A percentile compares a stretch with the other conserved stretches of the same genome.
Evolutionary conservation across 768 basidiomycete genomes (phyloP).

Genomic region (Naematelia encephala): DNA sequence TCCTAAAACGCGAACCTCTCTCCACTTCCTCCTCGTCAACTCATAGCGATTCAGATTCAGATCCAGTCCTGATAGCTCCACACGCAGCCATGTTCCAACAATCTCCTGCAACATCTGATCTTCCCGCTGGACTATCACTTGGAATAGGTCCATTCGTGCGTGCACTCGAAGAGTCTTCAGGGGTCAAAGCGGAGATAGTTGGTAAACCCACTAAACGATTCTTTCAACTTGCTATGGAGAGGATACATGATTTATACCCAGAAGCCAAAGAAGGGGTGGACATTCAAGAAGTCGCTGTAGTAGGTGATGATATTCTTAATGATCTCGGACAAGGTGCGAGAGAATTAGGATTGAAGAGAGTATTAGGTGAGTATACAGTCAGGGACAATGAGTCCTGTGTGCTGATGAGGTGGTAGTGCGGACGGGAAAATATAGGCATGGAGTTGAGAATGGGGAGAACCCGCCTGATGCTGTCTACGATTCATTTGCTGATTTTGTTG

Average conservation of each 20-base stretch:
- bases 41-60: neutral
- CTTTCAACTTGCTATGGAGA: constrained; percentile 60
- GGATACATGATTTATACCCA: constrained; percentile 49
- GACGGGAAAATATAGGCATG: constrained; percentile 67
- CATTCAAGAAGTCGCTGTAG: constrained; percentile 54
- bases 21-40: constrained; percentile 6
- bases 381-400: constrained; percentile 11
- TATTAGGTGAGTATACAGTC: constrained; percentile 58
- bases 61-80: constrained; percentile 60
- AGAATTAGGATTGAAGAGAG: constrained; percentile 62
- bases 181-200: constrained; percentile 57
- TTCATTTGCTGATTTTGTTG: constrained; percentile 59
- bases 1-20: constrained; percentile 57
- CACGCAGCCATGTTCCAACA: constrained; percentile 59
- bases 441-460: constrained; percentile 58
- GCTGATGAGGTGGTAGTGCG: constrained; percentile 53
- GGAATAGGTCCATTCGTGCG: constrained; percentile 70
- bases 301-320: constrained; percentile 66
- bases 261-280: constrained; percentile 11
- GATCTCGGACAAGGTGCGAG: constrained; percentile 65
- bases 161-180: constrained; percentile 61
- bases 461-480: constrained; percentile 60
- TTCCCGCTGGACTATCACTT: constrained; percentile 58
- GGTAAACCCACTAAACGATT: constrained; percentile 65
- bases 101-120: constrained; percentile 45